Evolutionary conservation across 768 basidiomycete species (phyloP).

Genomic region (Hebeloma cylindrosporum): DNA sequence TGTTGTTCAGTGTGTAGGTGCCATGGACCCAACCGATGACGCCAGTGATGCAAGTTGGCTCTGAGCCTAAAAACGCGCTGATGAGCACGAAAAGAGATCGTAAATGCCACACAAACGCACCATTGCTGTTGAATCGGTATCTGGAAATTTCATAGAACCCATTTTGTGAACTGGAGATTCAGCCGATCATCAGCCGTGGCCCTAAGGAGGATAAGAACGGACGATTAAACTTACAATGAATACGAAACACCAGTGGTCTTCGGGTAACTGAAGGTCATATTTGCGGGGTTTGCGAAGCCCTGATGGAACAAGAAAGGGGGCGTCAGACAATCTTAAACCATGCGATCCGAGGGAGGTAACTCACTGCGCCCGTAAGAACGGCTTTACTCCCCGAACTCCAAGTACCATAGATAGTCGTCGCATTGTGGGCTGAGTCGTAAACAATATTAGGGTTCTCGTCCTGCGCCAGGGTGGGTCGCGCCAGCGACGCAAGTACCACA

Average conservation of each 20-base stretch:
- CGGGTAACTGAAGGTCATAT: conserved; percentile 83
- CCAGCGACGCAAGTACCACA: conserved; percentile 39
- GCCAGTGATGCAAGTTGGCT: conserved; percentile 88
- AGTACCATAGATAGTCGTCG: conserved; percentile 71
- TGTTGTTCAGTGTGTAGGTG: conserved; percentile 58
- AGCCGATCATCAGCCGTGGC: conserved; percentile 11
- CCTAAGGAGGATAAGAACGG: not conserved
- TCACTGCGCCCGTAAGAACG: conserved; percentile 80
- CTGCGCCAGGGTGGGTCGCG: conserved; percentile 35
- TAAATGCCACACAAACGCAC: conserved; percentile 38
- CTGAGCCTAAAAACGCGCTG: conserved; percentile 50
- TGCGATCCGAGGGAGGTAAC: conserved; percentile 36
- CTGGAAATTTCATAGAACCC: conserved; percentile 88
- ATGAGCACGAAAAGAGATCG: not conserved
- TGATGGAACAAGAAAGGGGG: conserved; percentile 29
- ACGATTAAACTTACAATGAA: conserved; percentile 76
- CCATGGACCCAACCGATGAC: conserved; percentile 92
- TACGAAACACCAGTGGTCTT: conserved; percentile 81
- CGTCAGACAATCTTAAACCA: conserved; percentile 2
- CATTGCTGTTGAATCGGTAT: conserved; percentile 88
- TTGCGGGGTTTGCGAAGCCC: conserved; percentile 85
- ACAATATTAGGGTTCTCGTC: conserved; percentile 30
- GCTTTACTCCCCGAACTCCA: conserved; percentile 81
- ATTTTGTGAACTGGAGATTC: conserved; percentile 53
- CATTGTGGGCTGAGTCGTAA: conserved; percentile 56